A percentile compares a stretch with the other conserved stretches of the same genome.
These are phyloP conservation scores for Trichoderma asperellum DNA, from an alignment of 2,329 filamentous ascomycete genomes.

Conservation along the genomic window DNA sequence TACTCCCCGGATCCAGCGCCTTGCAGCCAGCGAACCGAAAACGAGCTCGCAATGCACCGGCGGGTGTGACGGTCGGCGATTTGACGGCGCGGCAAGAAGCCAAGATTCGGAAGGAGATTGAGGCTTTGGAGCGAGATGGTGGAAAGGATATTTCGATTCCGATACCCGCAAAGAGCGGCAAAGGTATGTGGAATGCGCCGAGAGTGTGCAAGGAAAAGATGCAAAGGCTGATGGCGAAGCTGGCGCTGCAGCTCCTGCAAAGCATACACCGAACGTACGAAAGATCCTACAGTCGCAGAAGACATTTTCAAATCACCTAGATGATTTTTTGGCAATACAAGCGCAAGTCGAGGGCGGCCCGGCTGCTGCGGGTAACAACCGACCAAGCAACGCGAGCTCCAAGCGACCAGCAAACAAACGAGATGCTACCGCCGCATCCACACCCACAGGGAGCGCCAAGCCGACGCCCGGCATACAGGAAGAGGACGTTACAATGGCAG, in stretches of 20 bases:
- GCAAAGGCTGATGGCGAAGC: neutral
- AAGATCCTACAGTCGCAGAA: slow-evolving; percentile 81
- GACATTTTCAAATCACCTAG: slow-evolving; percentile 80
- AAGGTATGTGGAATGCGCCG: slow-evolving; percentile 40
- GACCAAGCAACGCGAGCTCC: slow-evolving; percentile 38
- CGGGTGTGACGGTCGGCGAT: slow-evolving; percentile 60
- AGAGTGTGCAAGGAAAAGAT: too few relatives aligned
- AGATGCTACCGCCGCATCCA: slow-evolving; percentile 29
- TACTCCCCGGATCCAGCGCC: slow-evolving; percentile 57
- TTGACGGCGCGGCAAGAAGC: slow-evolving; percentile 80
- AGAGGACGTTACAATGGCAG: slow-evolving; percentile 38
- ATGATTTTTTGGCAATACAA: slow-evolving; percentile 72
- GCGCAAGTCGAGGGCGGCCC: slow-evolving; percentile 48
- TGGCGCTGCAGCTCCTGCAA: slow-evolving; percentile 47
- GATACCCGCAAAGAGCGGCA: slow-evolving; percentile 60
- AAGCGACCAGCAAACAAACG: slow-evolving; percentile 38
- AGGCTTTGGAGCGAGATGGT: slow-evolving; percentile 81
- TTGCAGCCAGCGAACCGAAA: slow-evolving; percentile 65
- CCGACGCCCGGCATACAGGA: slow-evolving; percentile 30
- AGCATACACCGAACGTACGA: slow-evolving; percentile 71
- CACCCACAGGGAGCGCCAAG: slow-evolving; percentile 31
- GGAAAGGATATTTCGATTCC: slow-evolving; percentile 72
- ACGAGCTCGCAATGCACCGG: slow-evolving; percentile 65
- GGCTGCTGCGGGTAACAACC: slow-evolving; percentile 35
- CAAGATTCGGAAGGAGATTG: slow-evolving; percentile 79